These are phyloP conservation scores for Nitzschia inconspicua DNA, from an alignment of 108 stramenopile species.

Conservation along the genomic window DNA sequence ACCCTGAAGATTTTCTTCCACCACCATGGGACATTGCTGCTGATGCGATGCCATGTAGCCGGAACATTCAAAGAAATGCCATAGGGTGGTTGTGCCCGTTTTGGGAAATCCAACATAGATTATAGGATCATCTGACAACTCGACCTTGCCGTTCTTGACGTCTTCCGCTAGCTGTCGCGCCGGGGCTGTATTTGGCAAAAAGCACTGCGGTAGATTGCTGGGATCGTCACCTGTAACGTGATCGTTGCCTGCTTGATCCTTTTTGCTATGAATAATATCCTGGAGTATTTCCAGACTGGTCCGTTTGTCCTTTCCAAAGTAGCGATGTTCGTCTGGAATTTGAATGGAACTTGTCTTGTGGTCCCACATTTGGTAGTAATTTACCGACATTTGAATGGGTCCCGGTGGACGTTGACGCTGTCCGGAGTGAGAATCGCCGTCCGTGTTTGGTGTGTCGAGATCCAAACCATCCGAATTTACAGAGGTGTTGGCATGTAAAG, in stretches of 20 bases:
- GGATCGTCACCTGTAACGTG: neutral
- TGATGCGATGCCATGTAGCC: neutral
- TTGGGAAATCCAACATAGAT: conserved; percentile 22
- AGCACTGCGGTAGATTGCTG: neutral
- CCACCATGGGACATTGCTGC: neutral
- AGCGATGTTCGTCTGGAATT: neutral
- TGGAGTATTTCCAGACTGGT: conserved; percentile 4
- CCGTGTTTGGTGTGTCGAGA: too few species aligned
- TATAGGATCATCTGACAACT: neutral
- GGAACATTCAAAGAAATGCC: conserved; percentile 3
- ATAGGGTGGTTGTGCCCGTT: conserved; percentile 3
- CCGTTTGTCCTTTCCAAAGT: neutral
- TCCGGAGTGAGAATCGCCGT: too few species aligned
- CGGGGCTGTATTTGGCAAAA: neutral
- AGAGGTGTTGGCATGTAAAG: too few species aligned
- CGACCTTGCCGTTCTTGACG: neutral
- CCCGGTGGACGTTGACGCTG: too few species aligned
- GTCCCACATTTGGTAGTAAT: neutral
- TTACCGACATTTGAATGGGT: too few species aligned
- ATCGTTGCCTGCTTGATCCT: too few species aligned
- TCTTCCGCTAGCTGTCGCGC: neutral
- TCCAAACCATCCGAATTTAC: too few species aligned
- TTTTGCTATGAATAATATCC: neutral
- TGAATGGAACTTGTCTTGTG: neutral
- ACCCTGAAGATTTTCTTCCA: neutral